Conservation (phyloP, 768 basidiomycete genomes). For the Grammothele lineata region DNA sequence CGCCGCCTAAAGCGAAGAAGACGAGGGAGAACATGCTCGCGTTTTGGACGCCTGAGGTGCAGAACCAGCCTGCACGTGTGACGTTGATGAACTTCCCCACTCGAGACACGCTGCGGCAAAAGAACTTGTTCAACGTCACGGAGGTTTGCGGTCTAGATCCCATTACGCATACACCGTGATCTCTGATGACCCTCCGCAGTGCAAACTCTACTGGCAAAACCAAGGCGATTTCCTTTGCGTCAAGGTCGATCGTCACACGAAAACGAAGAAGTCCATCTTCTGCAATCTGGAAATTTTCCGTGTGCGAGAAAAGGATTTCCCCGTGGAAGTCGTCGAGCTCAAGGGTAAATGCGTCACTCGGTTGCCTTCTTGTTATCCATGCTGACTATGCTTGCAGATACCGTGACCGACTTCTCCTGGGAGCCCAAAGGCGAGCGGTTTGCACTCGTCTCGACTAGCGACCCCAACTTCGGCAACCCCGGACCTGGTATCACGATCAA, state of each 20-base stretch:
- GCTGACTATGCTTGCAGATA: slow-evolving; percentile 48
- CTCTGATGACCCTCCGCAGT: slow-evolving; percentile 43
- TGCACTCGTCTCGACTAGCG: slow-evolving; percentile 89
- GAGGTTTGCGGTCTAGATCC: slow-evolving; percentile 49
- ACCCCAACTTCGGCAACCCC: slow-evolving; percentile 89
- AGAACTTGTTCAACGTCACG: slow-evolving; percentile 96
- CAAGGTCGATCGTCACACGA: slow-evolving; percentile 97
- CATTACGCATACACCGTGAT: too few species aligned
- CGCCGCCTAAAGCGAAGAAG: slow-evolving; percentile 53
- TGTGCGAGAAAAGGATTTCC: slow-evolving; percentile 94
- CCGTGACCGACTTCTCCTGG: slow-evolving; percentile 96
- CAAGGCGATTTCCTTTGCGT: slow-evolving; percentile 98
- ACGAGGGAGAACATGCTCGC: slow-evolving; percentile 87
- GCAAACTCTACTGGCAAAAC: slow-evolving; percentile 98
- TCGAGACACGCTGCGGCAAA: slow-evolving; percentile 79
- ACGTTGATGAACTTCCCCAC: slow-evolving; percentile 89
- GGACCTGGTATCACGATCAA: slow-evolving; percentile 92
- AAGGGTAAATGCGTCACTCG: slow-evolving; percentile 57
- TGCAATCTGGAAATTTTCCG: slow-evolving; percentile 98
- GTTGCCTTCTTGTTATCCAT: neutral
- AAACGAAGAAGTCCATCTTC: slow-evolving; percentile 97
- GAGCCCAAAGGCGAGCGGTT: slow-evolving; percentile 98
- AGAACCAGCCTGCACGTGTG: slow-evolving; percentile 94
- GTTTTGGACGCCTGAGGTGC: slow-evolving; percentile 97
- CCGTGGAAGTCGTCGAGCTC: slow-evolving; percentile 95